phyloP scores from a whole-genome alignment of 768 basidiomycete species.

The Candolleomyces eurysporus region DNA sequence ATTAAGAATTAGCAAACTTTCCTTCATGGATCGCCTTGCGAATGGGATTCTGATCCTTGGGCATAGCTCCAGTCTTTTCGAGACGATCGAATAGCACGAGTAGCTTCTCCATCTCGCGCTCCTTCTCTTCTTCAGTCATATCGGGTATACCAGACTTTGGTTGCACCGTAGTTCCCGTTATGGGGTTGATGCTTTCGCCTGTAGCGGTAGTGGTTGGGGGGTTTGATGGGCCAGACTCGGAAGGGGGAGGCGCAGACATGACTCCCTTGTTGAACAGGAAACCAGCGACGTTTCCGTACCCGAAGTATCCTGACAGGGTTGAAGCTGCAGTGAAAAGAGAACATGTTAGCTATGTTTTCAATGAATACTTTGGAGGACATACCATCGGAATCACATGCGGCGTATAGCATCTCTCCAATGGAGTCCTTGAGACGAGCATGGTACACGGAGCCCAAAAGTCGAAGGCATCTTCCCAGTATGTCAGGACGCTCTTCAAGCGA shows the following conservation, averaged over 20 bases:
- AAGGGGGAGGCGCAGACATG: conserved; percentile 53
- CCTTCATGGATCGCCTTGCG: conserved; percentile 60
- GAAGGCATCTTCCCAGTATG: conserved; percentile 74
- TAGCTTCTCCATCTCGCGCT: conserved; percentile 87
- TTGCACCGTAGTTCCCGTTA: conserved; percentile 70
- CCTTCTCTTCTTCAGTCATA: conserved; percentile 97
- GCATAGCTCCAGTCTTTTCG: conserved; percentile 70
- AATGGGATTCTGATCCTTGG: conserved; percentile 66
- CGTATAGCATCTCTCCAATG: conserved; percentile 85
- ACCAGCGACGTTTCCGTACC: conserved; percentile 95
- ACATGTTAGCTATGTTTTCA: conserved; percentile 2
- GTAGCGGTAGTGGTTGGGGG: conserved; percentile 32
- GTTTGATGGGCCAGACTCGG: conserved; percentile 24
- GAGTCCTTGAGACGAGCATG: conserved; percentile 71
- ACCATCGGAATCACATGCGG: conserved; percentile 76
- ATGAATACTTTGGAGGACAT: conserved; percentile 8
- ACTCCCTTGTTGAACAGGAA: conserved; percentile 92
- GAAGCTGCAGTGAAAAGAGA: conserved; percentile 41
- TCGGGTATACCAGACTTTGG: conserved; percentile 37
- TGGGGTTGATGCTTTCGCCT: conserved; percentile 69
- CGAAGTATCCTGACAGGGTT: conserved; percentile 72
- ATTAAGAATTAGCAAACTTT: conserved; percentile 16
- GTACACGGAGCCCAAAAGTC: conserved; percentile 73
- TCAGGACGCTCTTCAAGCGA: conserved; percentile 74
- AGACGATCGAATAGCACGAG: conserved; percentile 90